Evolutionary conservation across 208 protist species (phyloP).

Genomic region (Dictyostelium gargantuum): DNA sequence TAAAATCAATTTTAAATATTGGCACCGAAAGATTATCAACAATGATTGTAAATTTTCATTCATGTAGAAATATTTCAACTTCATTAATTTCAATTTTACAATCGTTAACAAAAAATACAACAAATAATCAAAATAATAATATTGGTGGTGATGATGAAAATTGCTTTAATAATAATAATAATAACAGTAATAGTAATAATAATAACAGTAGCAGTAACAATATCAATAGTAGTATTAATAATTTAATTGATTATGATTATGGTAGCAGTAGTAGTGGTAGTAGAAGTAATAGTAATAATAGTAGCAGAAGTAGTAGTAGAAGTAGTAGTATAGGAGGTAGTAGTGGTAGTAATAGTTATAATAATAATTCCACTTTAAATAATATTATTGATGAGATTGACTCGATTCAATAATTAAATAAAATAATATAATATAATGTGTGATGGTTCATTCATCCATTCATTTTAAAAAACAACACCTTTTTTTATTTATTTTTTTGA

Average conservation of each 20-base stretch:
- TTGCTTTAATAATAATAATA: neutral
- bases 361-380: neutral
- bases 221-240: neutral
- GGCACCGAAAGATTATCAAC: neutral
- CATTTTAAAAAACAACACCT: too few species aligned
- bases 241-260: neutral
- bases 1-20: neutral
- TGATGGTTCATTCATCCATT: too few species aligned
- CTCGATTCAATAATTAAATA: neutral
- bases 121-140: neutral
- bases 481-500: neutral
- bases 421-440: too few species aligned
- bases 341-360: neutral
- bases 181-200: too few species aligned
- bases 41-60: conserved; percentile 13
- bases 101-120: neutral
- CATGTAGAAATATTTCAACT: conserved; percentile 25
- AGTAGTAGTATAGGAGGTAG: too few species aligned
- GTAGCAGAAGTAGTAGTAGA: neutral
- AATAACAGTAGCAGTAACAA: too few species aligned
- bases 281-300: neutral
- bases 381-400: neutral
- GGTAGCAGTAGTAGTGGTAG: neutral
- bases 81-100: conserved; percentile 32
- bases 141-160: too few species aligned